Evolutionary conservation across 83 land plant genomes (phyloP), one percentile per base, ranked within the genome.

Genomic region (Larix sibirica): DNA sequence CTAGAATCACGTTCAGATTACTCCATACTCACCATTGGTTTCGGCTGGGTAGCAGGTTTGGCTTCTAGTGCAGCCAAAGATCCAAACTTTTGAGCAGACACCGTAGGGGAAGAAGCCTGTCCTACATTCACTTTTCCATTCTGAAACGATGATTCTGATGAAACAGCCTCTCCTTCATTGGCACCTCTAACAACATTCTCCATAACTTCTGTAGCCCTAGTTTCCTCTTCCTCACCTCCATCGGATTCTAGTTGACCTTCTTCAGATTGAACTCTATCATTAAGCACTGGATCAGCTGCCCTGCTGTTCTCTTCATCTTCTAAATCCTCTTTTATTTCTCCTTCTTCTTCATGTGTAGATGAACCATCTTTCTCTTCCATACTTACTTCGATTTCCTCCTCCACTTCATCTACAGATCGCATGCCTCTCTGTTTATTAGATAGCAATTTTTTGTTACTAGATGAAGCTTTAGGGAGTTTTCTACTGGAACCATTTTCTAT

Each of bases 61-160:
- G 90, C 88, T 84, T 95, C 99, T 64, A 98, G 85, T 12, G 99
- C 99, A 83, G 99, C 96, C 63, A 98, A 86, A 71, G 96, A 98
- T 36, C 94, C 97, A 88, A 98, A 98, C 71, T 96, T 98, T 85
- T 92, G 96, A 66, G 82, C 89, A 84, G 87, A 82, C 58, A 84
- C 70, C 4, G 89, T 76, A 31, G 93, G 90, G 59, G 93, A 84
- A 0, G 62, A 84, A 59, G 73, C 84, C 62, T 81, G 92, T 23
- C 60, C 47, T 69, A 8, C 12, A 12, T 62, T 76, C 62, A 86
- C 28, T 70, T 88, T 86, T 54, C 83, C 85, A 82, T 87, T 89
- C 40, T 82, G 88, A 60, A 89, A 88, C 59, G 94, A 91, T n/a
- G 96, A 92, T 17, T 91, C 94, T 20, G 91, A 86, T 14, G 92